Conservation (phyloP, 805 yeast genomes). For the Pichia pseudocactophila region DNA sequence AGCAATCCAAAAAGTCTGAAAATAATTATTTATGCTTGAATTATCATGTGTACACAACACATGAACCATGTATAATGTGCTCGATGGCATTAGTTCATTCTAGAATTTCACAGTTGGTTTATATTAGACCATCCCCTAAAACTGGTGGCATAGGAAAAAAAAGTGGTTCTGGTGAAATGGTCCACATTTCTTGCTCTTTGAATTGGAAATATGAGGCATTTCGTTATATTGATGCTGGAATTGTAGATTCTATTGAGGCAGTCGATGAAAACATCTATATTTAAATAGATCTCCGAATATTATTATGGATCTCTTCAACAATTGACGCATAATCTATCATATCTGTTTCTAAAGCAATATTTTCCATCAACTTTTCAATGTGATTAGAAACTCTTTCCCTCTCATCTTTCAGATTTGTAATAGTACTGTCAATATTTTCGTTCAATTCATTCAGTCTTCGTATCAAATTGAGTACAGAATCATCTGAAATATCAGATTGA, state of each 20-base stretch:
- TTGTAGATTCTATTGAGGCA: not conserved
- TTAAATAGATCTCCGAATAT: not conserved
- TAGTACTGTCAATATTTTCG: slow-evolving; percentile 17
- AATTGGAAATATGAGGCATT: slow-evolving; percentile 74
- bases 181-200: slow-evolving; percentile 66
- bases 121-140: slow-evolving; percentile 36
- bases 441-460: slow-evolving; percentile 22
- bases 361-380: slow-evolving; percentile 14
- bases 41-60: slow-evolving; percentile 75
- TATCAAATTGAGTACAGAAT: slow-evolving; percentile 16
- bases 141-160: slow-evolving; percentile 49
- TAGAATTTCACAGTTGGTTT: slow-evolving; percentile 61
- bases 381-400: slow-evolving; percentile 13
- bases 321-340: not conserved
- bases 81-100: slow-evolving; percentile 94
- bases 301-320: slow-evolving; percentile 1
- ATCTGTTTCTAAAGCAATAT: not conserved
- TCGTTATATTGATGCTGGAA: slow-evolving; percentile 11
- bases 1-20: slow-evolving; percentile 6
- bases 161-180: slow-evolving; percentile 60
- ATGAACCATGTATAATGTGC: slow-evolving; percentile 97
- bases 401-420: slow-evolving; percentile 7
- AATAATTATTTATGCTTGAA: slow-evolving; percentile 62
- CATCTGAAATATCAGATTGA: slow-evolving; percentile 9
- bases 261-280: no score